These are phyloP conservation scores for Albizia julibrissin DNA, from an alignment of 306 rosid genomes.

Conservation along the genomic window DNA sequence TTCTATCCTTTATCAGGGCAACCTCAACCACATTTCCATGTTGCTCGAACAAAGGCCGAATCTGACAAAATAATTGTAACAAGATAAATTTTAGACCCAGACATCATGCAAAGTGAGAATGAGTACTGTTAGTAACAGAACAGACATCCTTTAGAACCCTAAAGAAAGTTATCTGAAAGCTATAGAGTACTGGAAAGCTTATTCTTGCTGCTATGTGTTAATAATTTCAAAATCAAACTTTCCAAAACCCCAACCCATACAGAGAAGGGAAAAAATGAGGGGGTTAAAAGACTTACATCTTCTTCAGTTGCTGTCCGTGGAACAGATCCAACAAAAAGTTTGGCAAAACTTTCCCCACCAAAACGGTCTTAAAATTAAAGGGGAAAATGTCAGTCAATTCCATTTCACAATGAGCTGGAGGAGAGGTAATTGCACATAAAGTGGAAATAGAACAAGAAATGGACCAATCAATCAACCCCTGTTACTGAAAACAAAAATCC, in stretches of 20 bases:
- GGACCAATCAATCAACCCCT: slow-evolving; percentile 17
- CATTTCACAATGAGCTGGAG: background rate
- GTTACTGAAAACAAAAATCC: background rate
- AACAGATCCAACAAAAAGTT: slow-evolving; percentile 92
- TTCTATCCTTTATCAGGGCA: slow-evolving; percentile 87
- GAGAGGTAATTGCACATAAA: background rate
- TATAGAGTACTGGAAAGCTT: background rate
- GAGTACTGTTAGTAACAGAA: background rate
- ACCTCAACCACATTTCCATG: slow-evolving; percentile 97
- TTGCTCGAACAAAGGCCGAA: slow-evolving; percentile 88
- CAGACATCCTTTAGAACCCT: background rate
- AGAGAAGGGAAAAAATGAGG: background rate
- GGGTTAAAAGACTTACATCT: slow-evolving; percentile 53
- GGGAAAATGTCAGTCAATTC: background rate
- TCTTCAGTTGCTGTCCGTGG: slow-evolving; percentile 90
- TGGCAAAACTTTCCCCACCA: slow-evolving; percentile 73
- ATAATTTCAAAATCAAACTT: background rate
- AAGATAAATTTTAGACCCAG: slow-evolving; percentile 7
- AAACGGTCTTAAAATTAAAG: slow-evolving; percentile 52
- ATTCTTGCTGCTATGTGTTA: background rate
- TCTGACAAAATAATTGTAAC: slow-evolving; percentile 47
- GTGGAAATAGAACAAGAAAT: background rate
- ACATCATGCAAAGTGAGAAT: background rate
- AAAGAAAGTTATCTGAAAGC: background rate
- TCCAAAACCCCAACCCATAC: background rate